Evolutionary conservation across 2,329 filamentous ascomycete species (phyloP).

Genomic region (Leptographium lundbergii): DNA sequence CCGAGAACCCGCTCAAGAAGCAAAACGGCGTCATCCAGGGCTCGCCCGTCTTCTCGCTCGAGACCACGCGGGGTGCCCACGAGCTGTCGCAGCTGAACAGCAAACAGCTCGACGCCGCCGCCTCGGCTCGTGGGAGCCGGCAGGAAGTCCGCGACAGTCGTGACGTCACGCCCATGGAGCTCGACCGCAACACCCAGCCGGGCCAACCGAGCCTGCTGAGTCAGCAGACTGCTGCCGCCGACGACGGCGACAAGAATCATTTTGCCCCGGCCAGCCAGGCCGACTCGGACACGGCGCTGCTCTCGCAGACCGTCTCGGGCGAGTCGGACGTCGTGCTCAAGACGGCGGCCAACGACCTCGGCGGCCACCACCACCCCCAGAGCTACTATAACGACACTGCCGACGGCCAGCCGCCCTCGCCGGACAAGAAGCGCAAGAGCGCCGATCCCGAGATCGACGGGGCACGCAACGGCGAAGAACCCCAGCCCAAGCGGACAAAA

Average conservation of each 20-base stretch:
- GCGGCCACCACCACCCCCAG: conserved; percentile 11
- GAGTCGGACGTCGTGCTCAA: conserved; percentile 21
- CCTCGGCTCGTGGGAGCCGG: conserved; percentile 14
- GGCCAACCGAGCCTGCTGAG: conserved; percentile 2
- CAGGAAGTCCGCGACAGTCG: conserved; percentile 2
- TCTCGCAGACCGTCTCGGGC: conserved; percentile 12
- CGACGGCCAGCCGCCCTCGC: conserved; percentile 12
- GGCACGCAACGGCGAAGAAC: conserved; percentile 10
- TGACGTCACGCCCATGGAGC: conserved; percentile 12
- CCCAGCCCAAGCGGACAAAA: conserved; percentile 7
- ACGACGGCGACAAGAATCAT: background rate
- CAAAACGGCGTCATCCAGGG: conserved; percentile 34
- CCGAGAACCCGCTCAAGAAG: conserved; percentile 49
- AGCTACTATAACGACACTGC: background rate
- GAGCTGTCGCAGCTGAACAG: conserved; percentile 32
- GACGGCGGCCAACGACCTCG: conserved; percentile 19
- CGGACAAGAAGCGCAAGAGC: conserved; percentile 18
- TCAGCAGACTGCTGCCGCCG: background rate
- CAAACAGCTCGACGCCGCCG: conserved; percentile 36
- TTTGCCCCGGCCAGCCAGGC: background rate
- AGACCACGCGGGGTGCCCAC: conserved; percentile 39
- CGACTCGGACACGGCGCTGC: background rate
- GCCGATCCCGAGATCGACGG: conserved; percentile 14
- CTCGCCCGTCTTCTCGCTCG: conserved; percentile 43
- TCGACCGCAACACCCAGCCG: conserved; percentile 4